Base-by-base conservation (phyloP, 1,284 basidiomycete genomes). In the Sparassis latifolia region DNA sequence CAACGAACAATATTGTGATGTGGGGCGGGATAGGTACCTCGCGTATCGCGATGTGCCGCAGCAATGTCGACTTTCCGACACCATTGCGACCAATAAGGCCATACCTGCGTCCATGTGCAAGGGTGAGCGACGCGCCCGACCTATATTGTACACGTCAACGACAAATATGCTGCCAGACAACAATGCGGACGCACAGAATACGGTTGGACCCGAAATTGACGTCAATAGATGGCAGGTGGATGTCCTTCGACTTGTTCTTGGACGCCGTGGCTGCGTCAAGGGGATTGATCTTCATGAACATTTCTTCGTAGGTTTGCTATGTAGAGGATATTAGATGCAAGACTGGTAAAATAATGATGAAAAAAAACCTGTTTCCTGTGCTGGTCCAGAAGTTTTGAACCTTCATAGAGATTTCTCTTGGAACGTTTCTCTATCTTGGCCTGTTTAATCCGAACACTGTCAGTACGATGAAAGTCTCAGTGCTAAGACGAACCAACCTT, bases 271-370 rank as follows among this genome's bases (percentile, higher is more conserved):
- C 81, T 2, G 90, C 82, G 68, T 97, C 92, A 54, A 99, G 71
- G 45, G 97, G 93, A 71, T 99, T 99, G 73, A 99, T 94, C 84
- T 96, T 92, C 88, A 99, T 91, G 74, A 96, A 99, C 84, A 98
- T 87, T 66, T 98, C 96, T 67, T 98, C 95, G 74, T 98, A 98
- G 30, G 86, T 84, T 85, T 96, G 90, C 84, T 96, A 62, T 35
- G 58, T 6, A 37, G 35, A 7, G 7, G 35, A 37, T 6, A 37
- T 37, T 7, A 37, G 35, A 37, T 37, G 12, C 35, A 12, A 12
- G 6, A 7, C 7, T 12, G 6, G 37, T 20, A 28, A 45, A 44
- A 7, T 42, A 27, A 0, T 38, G 38, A 30, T 29, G 9, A 44
- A 9, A 2, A 56, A 72, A 56, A 55, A 84, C 87, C 75, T 94